These are phyloP conservation scores for Fragaria iinumae DNA, from an alignment of 306 rosid species.

Conservation along the genomic window DNA sequence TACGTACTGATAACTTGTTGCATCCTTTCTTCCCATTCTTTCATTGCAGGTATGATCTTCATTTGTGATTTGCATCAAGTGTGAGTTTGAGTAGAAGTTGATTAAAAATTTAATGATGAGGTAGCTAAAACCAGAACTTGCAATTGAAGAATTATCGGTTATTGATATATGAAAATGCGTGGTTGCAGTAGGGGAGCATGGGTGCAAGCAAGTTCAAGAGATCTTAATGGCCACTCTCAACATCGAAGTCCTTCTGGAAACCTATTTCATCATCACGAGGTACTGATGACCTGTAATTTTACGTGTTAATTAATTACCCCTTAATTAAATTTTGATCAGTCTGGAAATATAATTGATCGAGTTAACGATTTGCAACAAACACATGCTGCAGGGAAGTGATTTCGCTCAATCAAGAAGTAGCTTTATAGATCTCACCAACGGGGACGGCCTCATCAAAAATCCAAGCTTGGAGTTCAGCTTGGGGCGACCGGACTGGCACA, in stretches of 20 bases:
- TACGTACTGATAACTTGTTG: background rate
- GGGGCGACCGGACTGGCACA: constrained; percentile 53
- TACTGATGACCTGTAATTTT: constrained; percentile 23
- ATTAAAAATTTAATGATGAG: background rate
- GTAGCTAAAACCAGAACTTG: background rate
- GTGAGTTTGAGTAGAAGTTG: constrained; percentile 6
- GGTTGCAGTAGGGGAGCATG: constrained; percentile 49
- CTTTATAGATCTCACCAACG: constrained; percentile 34
- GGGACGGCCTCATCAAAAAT: constrained; percentile 29
- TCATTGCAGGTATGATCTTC: constrained; percentile 21
- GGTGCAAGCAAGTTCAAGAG: constrained; percentile 35
- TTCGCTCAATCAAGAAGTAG: constrained; percentile 39
- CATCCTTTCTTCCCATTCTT: background rate
- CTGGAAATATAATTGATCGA: background rate
- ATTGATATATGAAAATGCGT: background rate
- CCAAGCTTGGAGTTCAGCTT: constrained; percentile 75
- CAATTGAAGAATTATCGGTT: constrained; percentile 11
- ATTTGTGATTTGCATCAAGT: constrained; percentile 16
- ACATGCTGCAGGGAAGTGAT: constrained; percentile 46
- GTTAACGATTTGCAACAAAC: background rate
- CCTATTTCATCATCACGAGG: constrained; percentile 37
- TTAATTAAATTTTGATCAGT: background rate
- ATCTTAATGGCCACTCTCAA: constrained; percentile 39
- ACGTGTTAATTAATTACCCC: background rate
- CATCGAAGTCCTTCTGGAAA: constrained; percentile 17